Percentiles rank a stretch among this genome's conserved stretches.
Evolutionary conservation across 345 rosid genomes (phyloP).

Genomic region (Camelina neglecta): DNA sequence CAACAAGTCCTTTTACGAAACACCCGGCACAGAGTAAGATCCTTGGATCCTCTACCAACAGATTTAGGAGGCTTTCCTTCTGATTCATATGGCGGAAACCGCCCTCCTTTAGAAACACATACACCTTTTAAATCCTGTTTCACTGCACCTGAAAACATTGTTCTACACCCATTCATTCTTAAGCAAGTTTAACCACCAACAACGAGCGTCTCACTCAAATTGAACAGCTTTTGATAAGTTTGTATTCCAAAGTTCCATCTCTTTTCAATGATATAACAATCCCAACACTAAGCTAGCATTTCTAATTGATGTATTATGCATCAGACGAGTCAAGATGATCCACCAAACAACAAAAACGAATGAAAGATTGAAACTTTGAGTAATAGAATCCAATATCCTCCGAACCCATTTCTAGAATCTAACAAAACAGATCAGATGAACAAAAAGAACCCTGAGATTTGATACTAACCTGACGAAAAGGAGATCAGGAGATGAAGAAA

Average conservation of each 20-base stretch:
- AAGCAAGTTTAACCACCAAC: not conserved
- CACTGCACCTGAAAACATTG: conserved; percentile 48
- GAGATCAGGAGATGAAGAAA: conserved; percentile 45
- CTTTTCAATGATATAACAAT: not conserved
- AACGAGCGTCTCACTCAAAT: not conserved
- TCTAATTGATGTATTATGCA: not conserved
- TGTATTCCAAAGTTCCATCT: not conserved
- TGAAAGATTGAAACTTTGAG: conserved; percentile 11
- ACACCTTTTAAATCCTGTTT: conserved; percentile 49
- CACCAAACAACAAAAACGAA: not conserved
- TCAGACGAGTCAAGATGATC: conserved; percentile 21
- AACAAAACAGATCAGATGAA: conserved; percentile 27
- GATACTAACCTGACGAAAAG: conserved; percentile 40
- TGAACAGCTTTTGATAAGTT: conserved; percentile 7
- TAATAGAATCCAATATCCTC: not conserved
- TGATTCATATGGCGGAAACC: conserved; percentile 71
- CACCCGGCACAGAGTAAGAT: conserved; percentile 80
- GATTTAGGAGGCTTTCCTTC: conserved; percentile 82
- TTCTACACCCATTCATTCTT: conserved; percentile 22
- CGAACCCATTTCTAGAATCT: conserved; percentile 14
- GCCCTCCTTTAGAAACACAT: conserved; percentile 85
- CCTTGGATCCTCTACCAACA: conserved; percentile 72
- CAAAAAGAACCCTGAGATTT: conserved; percentile 25
- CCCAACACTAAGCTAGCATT: conserved; percentile 21
- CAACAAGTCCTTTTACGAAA: conserved; percentile 89